These are phyloP conservation scores for Plasmodium knowlesi DNA, from an alignment of 169 alveolate genomes.

Conservation along the genomic window DNA sequence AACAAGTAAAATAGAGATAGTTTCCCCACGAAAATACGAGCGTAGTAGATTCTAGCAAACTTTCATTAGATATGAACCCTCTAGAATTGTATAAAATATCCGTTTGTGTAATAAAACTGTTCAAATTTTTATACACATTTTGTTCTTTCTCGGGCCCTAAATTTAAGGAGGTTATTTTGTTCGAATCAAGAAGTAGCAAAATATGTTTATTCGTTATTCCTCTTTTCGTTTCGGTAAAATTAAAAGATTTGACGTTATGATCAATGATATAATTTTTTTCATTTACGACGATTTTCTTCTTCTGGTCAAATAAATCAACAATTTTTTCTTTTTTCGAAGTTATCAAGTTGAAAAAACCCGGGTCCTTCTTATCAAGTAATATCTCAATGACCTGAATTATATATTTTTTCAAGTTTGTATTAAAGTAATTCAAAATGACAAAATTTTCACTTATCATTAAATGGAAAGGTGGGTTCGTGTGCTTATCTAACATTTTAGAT, in stretches of 20 bases:
- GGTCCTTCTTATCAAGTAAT: conserved; percentile 61
- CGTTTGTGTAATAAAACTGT: conserved; percentile 55
- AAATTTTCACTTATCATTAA: conserved; percentile 59
- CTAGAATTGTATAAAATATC: conserved; percentile 70
- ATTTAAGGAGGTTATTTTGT: conserved; percentile 37
- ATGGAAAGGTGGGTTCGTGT: conserved; percentile 57
- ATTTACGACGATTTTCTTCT: conserved; percentile 42
- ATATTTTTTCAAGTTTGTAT: conserved; percentile 46
- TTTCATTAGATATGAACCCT: conserved; percentile 67
- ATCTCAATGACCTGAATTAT: conserved; percentile 38
- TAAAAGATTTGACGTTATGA: conserved; percentile 59
- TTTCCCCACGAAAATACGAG: conserved; percentile 72
- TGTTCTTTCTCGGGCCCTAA: conserved; percentile 17
- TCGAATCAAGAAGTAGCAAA: conserved; percentile 59
- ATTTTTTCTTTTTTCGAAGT: conserved; percentile 62
- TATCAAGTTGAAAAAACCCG: conserved; percentile 56
- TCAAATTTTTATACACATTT: conserved; percentile 28
- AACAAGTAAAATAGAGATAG: conserved; percentile 51
- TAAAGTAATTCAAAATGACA: conserved; percentile 31
- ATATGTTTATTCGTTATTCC: conserved; percentile 73
- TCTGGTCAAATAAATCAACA: conserved; percentile 61
- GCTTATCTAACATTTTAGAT: conserved; percentile 49
- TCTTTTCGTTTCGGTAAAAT: conserved; percentile 74
- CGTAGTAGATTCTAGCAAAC: conserved; percentile 72
- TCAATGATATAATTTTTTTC: conserved; percentile 71